Evolutionary conservation across 73 alveolate species (phyloP), one percentile per base, ranked within the genome.

Genomic region (Paramecium primaurelia): DNA sequence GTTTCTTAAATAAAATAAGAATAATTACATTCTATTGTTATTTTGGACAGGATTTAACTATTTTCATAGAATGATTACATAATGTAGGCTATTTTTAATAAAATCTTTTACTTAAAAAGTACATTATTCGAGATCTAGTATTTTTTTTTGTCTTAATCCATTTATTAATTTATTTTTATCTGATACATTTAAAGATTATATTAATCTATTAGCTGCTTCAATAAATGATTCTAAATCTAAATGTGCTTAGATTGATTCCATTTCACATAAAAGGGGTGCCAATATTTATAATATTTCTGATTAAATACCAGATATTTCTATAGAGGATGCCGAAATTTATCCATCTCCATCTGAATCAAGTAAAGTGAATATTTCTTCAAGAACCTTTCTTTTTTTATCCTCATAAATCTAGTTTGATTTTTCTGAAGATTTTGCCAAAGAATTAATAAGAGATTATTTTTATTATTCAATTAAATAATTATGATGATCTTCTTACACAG

Each of bases 261-360:
- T 86, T 88, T 92, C 96, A 87, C 96, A 92, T 26, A 92, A 77
- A 0, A 92, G 37, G 0, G 94, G 94, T 11, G 94, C 64, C 25
- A 92, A 36, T 6, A 92, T 64, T 32, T 44, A 92, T 44, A 92
- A 59, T 4, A 88, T 37, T 3, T 92, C 92, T n/a, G 96, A 90
- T 44, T 84, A 28, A 2, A 92, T 75, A 34, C 77, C 71, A 26
- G 94, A 88, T 4, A 92, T 92, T 26, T 92, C 92, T 25, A 92
- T 68, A 47, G 92, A 49, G 11, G 88, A 64, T 16, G 96, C 96
- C 20, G 96, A 92, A 44, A 92, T 68, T 36, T 86, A 64, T 1
- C 96, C 96, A 92, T 92, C 96, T 16, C 94, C 92, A 86, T 92
- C 96, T 6, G 94, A 87, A 58, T 92, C 96, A 14, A 92, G 86